These are phyloP conservation scores for Cercis canadensis DNA, from an alignment of 306 rosid species.

Conservation along the genomic window DNA sequence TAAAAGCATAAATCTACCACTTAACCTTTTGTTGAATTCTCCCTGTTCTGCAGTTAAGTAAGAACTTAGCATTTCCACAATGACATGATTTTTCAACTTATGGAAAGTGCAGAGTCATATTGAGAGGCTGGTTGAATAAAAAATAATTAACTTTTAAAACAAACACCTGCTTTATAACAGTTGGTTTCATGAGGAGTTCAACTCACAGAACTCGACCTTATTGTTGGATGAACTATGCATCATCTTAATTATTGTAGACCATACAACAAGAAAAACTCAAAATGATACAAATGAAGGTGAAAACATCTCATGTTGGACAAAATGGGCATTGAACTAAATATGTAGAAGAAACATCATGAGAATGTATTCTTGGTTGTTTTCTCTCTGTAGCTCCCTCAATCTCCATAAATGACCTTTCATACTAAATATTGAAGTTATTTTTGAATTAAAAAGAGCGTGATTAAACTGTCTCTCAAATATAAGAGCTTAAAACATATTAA, in stretches of 20 bases:
- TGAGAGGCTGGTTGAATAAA: too few species aligned
- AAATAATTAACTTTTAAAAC: neutral
- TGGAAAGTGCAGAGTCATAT: slow-evolving; percentile 13
- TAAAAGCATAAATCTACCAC: too few species aligned
- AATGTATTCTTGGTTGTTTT: neutral
- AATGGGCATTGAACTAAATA: neutral
- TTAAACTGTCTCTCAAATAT: neutral
- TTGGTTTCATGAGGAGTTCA: slow-evolving; percentile 3
- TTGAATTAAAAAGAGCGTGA: slow-evolving; percentile 5
- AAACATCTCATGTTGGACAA: neutral
- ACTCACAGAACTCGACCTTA: neutral
- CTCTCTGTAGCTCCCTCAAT: neutral
- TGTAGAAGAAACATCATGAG: neutral
- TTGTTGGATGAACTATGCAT: neutral
- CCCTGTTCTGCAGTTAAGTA: slow-evolving; percentile 8
- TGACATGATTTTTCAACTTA: too few species aligned
- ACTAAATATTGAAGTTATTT: too few species aligned
- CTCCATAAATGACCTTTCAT: too few species aligned
- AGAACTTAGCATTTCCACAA: too few species aligned
- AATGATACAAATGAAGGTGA: slow-evolving; percentile 3
- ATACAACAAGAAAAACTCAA: slow-evolving; percentile 7
- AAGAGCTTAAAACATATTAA: slow-evolving; percentile 7
- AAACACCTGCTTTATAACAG: neutral
- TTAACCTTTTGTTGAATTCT: too few species aligned
- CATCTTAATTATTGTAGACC: neutral